Percentiles rank a stretch among this genome's conserved stretches.
phyloP scores from a whole-genome alignment of 129 eudicot genomes.

The Flaveria bidentis region DNA sequence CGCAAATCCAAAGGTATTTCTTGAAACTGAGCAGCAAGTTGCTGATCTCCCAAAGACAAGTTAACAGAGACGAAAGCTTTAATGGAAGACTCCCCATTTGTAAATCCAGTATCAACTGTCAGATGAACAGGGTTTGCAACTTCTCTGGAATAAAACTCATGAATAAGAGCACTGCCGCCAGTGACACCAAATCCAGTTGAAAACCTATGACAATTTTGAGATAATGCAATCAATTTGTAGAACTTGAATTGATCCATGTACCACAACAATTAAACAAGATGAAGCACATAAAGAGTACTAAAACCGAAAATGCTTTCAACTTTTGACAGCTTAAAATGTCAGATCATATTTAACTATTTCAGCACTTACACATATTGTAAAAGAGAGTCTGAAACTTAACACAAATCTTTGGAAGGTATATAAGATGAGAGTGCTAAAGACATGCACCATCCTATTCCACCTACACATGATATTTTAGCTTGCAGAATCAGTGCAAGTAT shows the following conservation, averaged over 20 bases:
- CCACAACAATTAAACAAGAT: background rate
- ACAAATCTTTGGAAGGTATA: background rate
- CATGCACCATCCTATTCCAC: background rate
- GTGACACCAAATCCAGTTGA: slow-evolving; percentile 96
- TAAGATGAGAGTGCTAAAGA: background rate
- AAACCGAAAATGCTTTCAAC: background rate
- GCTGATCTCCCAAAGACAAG: slow-evolving; percentile 87
- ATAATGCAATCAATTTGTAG: background rate
- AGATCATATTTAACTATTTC: background rate
- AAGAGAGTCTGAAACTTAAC: background rate
- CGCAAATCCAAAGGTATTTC: slow-evolving; percentile 79
- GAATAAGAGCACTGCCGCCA: slow-evolving; percentile 82
- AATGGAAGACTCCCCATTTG: slow-evolving; percentile 68
- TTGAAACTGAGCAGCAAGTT: slow-evolving; percentile 92
- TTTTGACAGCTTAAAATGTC: background rate
- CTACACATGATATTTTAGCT: background rate
- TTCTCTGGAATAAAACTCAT: slow-evolving; percentile 82
- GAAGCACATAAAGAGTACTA: background rate
- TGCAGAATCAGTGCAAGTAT: background rate
- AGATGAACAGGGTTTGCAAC: slow-evolving; percentile 75
- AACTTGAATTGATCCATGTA: background rate
- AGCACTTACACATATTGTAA: background rate
- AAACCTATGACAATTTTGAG: slow-evolving; percentile 49
- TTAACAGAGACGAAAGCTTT: slow-evolving; percentile 70
- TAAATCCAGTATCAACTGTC: slow-evolving; percentile 82